Percentiles rank a stretch among this genome's conserved stretches.
phyloP scores from a whole-genome alignment of 306 rosid species.

The Elaeagnus macrophylla region DNA sequence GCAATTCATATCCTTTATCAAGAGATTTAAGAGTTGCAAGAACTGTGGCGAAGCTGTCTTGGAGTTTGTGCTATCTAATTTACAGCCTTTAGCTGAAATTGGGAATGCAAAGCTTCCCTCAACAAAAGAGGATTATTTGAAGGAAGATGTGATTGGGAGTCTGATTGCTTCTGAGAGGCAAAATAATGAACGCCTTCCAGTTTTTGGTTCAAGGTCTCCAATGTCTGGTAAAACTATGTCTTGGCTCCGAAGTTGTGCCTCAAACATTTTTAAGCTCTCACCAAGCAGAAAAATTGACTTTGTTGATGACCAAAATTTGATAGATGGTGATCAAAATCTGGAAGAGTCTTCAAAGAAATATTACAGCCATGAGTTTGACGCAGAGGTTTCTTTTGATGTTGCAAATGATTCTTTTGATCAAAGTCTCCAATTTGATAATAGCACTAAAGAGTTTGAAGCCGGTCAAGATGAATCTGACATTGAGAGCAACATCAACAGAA shows the following conservation, averaged over 20 bases:
- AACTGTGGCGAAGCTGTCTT: conserved; percentile 65
- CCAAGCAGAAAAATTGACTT: conserved; percentile 47
- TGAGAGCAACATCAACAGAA: conserved; percentile 51
- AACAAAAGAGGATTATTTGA: conserved; percentile 37
- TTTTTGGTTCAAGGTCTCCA: conserved; percentile 39
- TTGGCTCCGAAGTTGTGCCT: conserved; percentile 84
- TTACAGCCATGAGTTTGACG: conserved; percentile 48
- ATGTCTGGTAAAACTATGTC: conserved; percentile 65
- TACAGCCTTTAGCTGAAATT: conserved; percentile 49
- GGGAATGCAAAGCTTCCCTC: conserved; percentile 53
- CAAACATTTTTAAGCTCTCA: conserved; percentile 72
- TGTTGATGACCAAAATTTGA: conserved; percentile 32
- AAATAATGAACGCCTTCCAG: conserved; percentile 36
- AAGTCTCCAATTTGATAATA: conserved; percentile 46
- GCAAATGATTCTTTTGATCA: conserved; percentile 66
- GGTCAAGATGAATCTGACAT: conserved; percentile 48
- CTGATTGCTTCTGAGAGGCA: conserved; percentile 32
- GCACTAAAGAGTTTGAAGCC: conserved; percentile 44
- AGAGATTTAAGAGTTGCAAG: conserved; percentile 55
- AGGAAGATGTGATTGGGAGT: conserved; percentile 33
- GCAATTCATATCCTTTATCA: conserved; percentile 56
- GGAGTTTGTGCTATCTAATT: conserved; percentile 64
- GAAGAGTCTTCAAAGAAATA: conserved; percentile 36
- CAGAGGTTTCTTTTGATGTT: conserved; percentile 54
- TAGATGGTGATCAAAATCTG: conserved; percentile 27